These are phyloP conservation scores for Pestalotiopsis sp. DNA, from an alignment of 2,329 filamentous ascomycete species.

Conservation along the genomic window DNA sequence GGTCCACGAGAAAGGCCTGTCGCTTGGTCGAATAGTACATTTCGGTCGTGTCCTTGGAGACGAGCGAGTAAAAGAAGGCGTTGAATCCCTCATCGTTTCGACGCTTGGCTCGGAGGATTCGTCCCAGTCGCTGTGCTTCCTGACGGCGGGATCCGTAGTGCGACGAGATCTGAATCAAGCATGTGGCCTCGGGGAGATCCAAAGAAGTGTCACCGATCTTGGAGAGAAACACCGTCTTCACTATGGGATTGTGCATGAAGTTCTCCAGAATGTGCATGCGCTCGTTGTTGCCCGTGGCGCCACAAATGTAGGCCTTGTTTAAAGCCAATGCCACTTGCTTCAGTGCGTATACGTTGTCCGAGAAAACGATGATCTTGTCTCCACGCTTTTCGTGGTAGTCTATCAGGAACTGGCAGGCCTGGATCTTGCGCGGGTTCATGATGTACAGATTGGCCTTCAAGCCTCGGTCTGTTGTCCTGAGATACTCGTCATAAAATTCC, in stretches of 20 bases:
- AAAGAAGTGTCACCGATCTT: constrained; percentile 99
- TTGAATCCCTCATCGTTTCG: constrained; percentile 98
- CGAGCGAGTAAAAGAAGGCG: constrained; percentile 97
- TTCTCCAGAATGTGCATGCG: constrained; percentile 88
- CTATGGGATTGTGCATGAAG: constrained; percentile 87
- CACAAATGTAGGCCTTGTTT: constrained; percentile 88
- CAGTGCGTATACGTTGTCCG: constrained; percentile 93
- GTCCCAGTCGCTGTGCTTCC: constrained; percentile 90
- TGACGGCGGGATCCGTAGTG: constrained; percentile 97
- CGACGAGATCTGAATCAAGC: constrained; percentile 94
- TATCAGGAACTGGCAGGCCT: constrained; percentile 97
- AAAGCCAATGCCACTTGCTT: constrained; percentile 83
- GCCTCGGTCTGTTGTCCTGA: constrained; percentile 48
- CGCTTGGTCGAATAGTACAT: constrained; percentile 98
- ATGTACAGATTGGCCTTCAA: constrained; percentile 69
- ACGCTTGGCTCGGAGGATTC: constrained; percentile 92
- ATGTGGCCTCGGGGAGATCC: constrained; percentile 94
- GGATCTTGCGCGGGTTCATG: constrained; percentile 98
- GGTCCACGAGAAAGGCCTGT: constrained; percentile 95
- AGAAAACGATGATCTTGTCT: constrained; percentile 98
- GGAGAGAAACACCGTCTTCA: constrained; percentile 93
- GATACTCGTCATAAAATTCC: constrained; percentile 95
- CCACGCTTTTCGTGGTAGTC: constrained; percentile 94
- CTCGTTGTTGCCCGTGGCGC: constrained; percentile 83
- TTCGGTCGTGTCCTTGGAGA: constrained; percentile 95